Evolutionary conservation across 2,329 filamentous ascomycete genomes (phyloP), one percentile per base, ranked within the genome.

Genomic region (Alternaria tenuissima): DNA sequence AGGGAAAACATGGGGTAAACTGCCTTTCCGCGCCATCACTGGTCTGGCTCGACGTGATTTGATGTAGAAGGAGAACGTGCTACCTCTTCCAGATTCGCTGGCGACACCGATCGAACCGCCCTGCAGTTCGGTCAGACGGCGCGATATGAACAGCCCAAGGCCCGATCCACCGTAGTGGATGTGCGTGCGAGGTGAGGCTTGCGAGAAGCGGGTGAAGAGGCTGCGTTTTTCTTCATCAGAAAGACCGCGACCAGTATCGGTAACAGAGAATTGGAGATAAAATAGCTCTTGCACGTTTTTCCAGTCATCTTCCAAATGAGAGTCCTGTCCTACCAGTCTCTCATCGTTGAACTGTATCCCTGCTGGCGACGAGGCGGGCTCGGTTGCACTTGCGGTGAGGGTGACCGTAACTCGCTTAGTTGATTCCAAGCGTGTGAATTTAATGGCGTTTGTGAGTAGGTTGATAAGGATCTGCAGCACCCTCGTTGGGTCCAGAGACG

Each of bases 401-500:
- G 64, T 74, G 4, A 83, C 72, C 1, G 66, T 77, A 42, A 82
- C 77, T 5, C 32, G 44, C 28, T 68, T 73, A 0, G 70, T 47
- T 7, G 28, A 26, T 7, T 74, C 70, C 32, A 78, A 71, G 18
- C 78, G 73, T 1, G 80, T 82, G 58, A 82, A 82, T 52, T 82
- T 82, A 61, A 82, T 80, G 2, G 78, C 76, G 48, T 81, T 81
- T 1, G 80, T 81, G 24, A 82, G 62, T 1, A 82, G 71, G 20
- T 77, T 76, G 56, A 75, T 75, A 3, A 81, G 62, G n/a, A 70
- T 61, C 61, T 72, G 81, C 1, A 81, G 60, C 7, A 82, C 56
- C 26, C 81, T 70, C 24, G 73, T 79, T 0, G 80, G 78, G 61
- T 83, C 81, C 0, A 82, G 66, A 7, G 79, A 73, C 1, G 80